These are phyloP conservation scores for Talaromyces marneffei DNA, from an alignment of 2,329 filamentous ascomycete species.

Conservation along the genomic window DNA sequence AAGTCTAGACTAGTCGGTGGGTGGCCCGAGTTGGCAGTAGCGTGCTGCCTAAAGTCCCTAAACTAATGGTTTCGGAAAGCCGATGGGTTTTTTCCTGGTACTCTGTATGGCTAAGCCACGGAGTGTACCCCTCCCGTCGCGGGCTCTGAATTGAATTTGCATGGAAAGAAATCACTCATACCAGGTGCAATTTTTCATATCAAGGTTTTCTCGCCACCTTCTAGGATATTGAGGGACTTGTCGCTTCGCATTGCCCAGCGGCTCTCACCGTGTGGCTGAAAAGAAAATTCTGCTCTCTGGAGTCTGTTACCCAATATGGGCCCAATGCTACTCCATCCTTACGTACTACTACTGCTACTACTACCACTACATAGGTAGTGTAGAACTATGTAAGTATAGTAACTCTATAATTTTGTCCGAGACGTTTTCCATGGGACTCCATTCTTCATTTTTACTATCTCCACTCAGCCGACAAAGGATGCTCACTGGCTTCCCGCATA, in stretches of 20 bases:
- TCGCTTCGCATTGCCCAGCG: not conserved
- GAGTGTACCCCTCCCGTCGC: too few relatives aligned
- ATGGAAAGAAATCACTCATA: not conserved
- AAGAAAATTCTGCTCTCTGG: not conserved
- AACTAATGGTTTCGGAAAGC: not conserved
- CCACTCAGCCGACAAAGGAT: too few relatives aligned
- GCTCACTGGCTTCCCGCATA: too few relatives aligned
- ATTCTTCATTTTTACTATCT: not conserved
- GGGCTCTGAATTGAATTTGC: too few relatives aligned
- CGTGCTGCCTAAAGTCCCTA: not conserved
- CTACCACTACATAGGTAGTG: too few relatives aligned
- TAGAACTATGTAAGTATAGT: too few relatives aligned
- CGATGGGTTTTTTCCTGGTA: not conserved
- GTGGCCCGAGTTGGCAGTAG: too few relatives aligned
- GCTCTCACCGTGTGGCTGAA: not conserved
- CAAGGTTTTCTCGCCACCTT: not conserved
- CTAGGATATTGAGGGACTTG: not conserved
- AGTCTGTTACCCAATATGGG: not conserved
- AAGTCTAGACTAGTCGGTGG: not conserved
- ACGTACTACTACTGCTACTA: not conserved
- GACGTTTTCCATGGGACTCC: too few relatives aligned
- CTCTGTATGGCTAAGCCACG: too few relatives aligned
- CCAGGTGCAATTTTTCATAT: not conserved
- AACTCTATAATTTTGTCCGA: not conserved
- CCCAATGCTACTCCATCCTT: not conserved